Conservation (phyloP, 768 basidiomycete species). For the Pleurotus tuber-regium region DNA sequence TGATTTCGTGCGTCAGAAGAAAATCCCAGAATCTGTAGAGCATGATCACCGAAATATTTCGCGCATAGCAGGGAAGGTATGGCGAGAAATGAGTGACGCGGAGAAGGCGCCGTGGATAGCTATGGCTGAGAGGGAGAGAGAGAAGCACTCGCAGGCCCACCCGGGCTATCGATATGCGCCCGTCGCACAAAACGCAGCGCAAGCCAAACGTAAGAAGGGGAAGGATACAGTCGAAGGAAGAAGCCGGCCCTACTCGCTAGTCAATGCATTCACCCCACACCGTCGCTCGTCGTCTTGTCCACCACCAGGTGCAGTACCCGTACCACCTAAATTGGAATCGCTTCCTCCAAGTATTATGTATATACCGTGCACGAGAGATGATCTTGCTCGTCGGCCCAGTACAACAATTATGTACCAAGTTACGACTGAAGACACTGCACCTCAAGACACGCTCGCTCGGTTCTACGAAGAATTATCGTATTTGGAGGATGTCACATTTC, state of each 20-base stretch:
- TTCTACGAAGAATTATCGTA: neutral
- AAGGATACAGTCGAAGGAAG: slow-evolving; percentile 7
- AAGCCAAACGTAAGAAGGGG: slow-evolving; percentile 12
- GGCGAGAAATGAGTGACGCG: slow-evolving; percentile 51
- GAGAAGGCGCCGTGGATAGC: slow-evolving; percentile 49
- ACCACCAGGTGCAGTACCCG: slow-evolving; percentile 32
- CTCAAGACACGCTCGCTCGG: neutral
- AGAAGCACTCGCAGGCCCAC: slow-evolving; percentile 34
- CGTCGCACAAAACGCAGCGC: neutral
- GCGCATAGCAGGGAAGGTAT: slow-evolving; percentile 62
- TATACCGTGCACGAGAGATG: slow-evolving; percentile 2
- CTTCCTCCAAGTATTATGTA: neutral
- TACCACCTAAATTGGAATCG: slow-evolving; percentile 6
- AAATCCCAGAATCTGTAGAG: slow-evolving; percentile 52
- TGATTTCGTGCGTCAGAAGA: slow-evolving; percentile 64
- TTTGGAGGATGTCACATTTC: slow-evolving; percentile 3
- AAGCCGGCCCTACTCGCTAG: neutral
- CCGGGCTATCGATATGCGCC: slow-evolving; percentile 45
- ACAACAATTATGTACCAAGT: slow-evolving; percentile 6
- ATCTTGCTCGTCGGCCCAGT: slow-evolving; percentile 8
- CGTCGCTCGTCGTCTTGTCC: slow-evolving; percentile 42
- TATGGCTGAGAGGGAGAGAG: slow-evolving; percentile 49
- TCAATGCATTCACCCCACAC: neutral
- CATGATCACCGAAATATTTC: slow-evolving; percentile 68
- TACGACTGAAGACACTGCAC: neutral